phyloP scores from a whole-genome alignment of 495 filamentous ascomycete genomes.

The Oleoguttula mirabilis region DNA sequence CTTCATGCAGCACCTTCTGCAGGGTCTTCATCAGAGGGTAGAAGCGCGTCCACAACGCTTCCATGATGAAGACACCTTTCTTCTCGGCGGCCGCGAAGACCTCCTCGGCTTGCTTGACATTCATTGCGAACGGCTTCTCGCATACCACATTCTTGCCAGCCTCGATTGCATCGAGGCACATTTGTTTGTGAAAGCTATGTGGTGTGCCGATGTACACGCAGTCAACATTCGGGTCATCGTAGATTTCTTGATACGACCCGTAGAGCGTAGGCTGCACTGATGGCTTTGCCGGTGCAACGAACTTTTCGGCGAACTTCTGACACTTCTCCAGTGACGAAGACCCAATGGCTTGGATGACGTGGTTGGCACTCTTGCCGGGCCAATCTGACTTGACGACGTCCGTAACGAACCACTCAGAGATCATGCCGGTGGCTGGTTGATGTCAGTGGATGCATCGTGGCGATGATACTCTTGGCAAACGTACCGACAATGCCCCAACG shows the following conservation, averaged over 20 bases:
- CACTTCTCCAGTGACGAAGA: conserved; percentile 27
- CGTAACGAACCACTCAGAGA: conserved; percentile 25
- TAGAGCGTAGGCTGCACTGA: conserved; percentile 22
- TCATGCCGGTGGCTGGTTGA: conserved; percentile 18
- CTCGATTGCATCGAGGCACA: conserved; percentile 33
- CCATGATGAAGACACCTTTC: conserved; percentile 35
- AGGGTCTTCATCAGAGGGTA: conserved; percentile 18
- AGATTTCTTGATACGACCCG: conserved; percentile 27
- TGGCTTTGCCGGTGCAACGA: conserved; percentile 3
- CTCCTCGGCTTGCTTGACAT: conserved; percentile 28
- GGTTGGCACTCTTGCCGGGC: conserved; percentile 22
- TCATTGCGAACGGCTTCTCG: conserved; percentile 36
- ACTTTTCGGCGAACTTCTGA: conserved; percentile 21
- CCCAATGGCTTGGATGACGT: conserved; percentile 29
- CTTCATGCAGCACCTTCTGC: conserved; percentile 18
- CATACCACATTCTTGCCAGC: conserved; percentile 35
- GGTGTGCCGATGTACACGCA: conserved; percentile 38
- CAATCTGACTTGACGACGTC: conserved; percentile 22
- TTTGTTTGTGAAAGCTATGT: conserved; percentile 31
- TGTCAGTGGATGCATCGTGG: conserved; percentile 1
- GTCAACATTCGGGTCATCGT: conserved; percentile 31
- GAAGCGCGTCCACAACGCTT: conserved; percentile 28
- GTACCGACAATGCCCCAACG: conserved; percentile 16
- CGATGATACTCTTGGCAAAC: not conserved
- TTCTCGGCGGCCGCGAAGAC: conserved; percentile 31